Evolutionary conservation across 345 rosid genomes (phyloP), one percentile per base, ranked within the genome.

Genomic region (Aquilaria sinensis): DNA sequence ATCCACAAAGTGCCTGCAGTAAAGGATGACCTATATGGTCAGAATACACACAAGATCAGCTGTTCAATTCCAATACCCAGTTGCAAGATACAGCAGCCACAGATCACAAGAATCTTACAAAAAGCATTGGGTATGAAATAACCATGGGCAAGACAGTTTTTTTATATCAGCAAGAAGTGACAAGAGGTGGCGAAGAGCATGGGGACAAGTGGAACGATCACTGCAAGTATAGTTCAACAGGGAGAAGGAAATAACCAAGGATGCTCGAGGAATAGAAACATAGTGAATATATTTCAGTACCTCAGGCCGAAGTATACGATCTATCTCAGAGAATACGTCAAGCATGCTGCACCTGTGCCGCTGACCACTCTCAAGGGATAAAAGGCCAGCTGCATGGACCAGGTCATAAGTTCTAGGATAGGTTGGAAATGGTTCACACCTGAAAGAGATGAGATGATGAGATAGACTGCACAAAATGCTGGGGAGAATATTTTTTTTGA

Each of bases 261-360:
- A 23, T 23, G 23, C 23, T 23, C 23, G 23, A 23, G 23, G 23
- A 23, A 23, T 23, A 23, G 23, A 23, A 23, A 23, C 23, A 23
- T 23, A 23, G 23, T 23, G 23, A 23, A 23, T 23, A 29, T 16
- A 51, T 37, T 57, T 59, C 12, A 53, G 63, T 90, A 89, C 99
- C 97, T 95, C 99, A 12, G 99, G 99, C 55, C 96, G 99, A 80
- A 95, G 96, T 62, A 95, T 33, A 15, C 97, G 83, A 66, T 95
- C 99, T 61, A 95, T 74, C 83, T 95, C 99, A 10, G 74, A 72
- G 76, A 95, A 87, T 5, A 91, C 55, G 47, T 84, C 86, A 53
- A 80, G 75, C 66, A 77, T 37, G 14, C 81, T 62, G 76, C 99
- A 95, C 64, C 76, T 46, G 47, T 69, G 75, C 56, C 59, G 77